Evolutionary conservation across 164 flowering plant genomes (phyloP).

Genomic region (Tinospora cordifolia): DNA sequence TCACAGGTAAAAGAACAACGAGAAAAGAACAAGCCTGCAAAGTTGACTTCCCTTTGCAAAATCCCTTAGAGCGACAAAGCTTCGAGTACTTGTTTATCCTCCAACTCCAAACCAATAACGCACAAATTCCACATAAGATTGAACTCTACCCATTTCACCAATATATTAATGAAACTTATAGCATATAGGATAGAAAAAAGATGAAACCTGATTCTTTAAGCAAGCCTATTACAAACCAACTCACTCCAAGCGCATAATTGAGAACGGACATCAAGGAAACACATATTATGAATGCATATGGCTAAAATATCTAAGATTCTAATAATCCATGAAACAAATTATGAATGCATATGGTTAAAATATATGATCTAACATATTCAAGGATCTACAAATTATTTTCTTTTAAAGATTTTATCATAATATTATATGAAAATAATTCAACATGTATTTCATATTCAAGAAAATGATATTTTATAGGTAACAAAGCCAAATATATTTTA

Average conservation of each 20-base stretch:
- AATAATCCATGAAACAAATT: no score
- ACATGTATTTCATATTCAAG: no score
- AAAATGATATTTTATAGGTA: no score
- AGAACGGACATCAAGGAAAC: background rate
- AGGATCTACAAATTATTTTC: no score
- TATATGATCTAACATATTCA: no score
- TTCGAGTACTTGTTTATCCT: slow-evolving; percentile 10
- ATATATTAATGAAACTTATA: background rate
- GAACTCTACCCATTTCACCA: slow-evolving; percentile 16
- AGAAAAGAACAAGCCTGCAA: slow-evolving; percentile 11
- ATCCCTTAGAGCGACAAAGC: slow-evolving; percentile 6
- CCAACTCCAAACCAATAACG: slow-evolving; percentile 16
- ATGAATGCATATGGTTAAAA: no score
- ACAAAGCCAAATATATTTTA: no score
- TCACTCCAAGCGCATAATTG: background rate
- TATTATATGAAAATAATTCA: no score
- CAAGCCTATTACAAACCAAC: slow-evolving; percentile 1
- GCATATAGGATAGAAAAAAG: background rate
- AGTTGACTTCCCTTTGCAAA: background rate
- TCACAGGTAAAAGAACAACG: slow-evolving; percentile 12
- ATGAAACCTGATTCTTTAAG: background rate
- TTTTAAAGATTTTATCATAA: no score
- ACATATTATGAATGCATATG: no score
- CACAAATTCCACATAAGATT: slow-evolving; percentile 24
- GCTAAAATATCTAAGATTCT: no score